Evolutionary conservation across 768 basidiomycete genomes (phyloP).

Genomic region (Gautieria morchelliformis): DNA sequence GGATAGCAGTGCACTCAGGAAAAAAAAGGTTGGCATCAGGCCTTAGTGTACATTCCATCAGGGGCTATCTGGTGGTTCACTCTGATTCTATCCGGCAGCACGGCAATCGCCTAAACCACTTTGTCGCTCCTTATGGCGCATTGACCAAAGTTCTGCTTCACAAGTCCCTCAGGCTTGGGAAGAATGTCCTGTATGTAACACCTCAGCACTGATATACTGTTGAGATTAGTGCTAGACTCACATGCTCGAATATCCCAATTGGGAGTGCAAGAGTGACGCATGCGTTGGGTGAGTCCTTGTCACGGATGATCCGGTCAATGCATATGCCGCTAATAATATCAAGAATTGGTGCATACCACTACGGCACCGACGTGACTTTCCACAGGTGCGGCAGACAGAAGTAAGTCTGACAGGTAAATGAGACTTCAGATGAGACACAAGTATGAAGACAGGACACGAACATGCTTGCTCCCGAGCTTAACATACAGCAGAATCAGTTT

Average conservation of each 20-base stretch:
- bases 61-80: too few species aligned
- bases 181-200: slow-evolving; percentile 45
- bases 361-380: slow-evolving; percentile 64
- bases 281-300: slow-evolving; percentile 65
- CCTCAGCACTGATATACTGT: background rate
- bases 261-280: slow-evolving; percentile 69
- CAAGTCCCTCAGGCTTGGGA: slow-evolving; percentile 53
- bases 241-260: slow-evolving; percentile 68
- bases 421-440: background rate
- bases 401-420: slow-evolving; percentile 34
- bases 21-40: too few species aligned
- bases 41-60: too few species aligned
- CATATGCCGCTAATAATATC: background rate
- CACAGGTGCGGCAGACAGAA: slow-evolving; percentile 60
- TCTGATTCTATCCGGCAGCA: too few species aligned
- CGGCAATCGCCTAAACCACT: slow-evolving; percentile 23
- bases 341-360: slow-evolving; percentile 38
- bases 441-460: slow-evolving; percentile 18
- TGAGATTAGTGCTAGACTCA: slow-evolving; percentile 20
- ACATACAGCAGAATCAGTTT: background rate
- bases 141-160: slow-evolving; percentile 50
- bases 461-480: slow-evolving; percentile 71
- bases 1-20: too few species aligned
- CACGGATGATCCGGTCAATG: background rate
- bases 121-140: slow-evolving; percentile 61